Percentiles rank a stretch among this genome's conserved stretches.
phyloP scores from a whole-genome alignment of 305 asterid genomes.

The Rubia balearica region DNA sequence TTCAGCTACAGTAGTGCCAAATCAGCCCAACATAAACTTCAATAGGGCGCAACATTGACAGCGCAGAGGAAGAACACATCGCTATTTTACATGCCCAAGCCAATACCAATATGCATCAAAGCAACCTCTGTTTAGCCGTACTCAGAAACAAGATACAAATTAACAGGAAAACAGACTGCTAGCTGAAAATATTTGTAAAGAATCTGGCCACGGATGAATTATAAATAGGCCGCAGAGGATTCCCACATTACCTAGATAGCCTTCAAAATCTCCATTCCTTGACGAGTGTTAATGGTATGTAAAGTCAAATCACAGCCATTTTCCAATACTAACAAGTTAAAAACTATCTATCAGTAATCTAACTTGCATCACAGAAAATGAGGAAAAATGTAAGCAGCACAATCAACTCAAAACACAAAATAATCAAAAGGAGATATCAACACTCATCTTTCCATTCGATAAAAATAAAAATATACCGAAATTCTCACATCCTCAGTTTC shows the following conservation, averaged over 20 bases:
- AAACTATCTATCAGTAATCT: background rate
- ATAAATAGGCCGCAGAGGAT: background rate
- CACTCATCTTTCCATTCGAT: constrained; percentile 4
- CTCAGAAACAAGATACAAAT: background rate
- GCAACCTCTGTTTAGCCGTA: background rate
- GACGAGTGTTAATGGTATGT: background rate
- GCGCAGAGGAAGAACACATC: background rate
- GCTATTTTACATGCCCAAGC: background rate
- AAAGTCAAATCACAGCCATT: background rate
- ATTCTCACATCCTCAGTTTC: background rate
- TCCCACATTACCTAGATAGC: background rate
- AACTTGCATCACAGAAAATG: background rate
- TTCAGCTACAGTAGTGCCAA: background rate
- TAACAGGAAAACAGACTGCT: background rate
- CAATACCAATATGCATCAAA: background rate
- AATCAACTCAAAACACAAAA: background rate
- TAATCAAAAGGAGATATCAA: background rate
- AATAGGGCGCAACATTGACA: background rate
- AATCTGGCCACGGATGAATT: background rate
- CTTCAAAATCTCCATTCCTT: background rate
- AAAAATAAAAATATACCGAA: background rate
- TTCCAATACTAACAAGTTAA: background rate
- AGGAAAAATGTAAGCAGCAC: background rate
- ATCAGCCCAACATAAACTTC: background rate
- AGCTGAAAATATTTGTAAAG: background rate